A percentile compares a stretch with the other conserved stretches of the same genome.
Evolutionary conservation across 2,329 filamentous ascomycete genomes (phyloP).

Genomic region (Dactylonectria estremocensis): DNA sequence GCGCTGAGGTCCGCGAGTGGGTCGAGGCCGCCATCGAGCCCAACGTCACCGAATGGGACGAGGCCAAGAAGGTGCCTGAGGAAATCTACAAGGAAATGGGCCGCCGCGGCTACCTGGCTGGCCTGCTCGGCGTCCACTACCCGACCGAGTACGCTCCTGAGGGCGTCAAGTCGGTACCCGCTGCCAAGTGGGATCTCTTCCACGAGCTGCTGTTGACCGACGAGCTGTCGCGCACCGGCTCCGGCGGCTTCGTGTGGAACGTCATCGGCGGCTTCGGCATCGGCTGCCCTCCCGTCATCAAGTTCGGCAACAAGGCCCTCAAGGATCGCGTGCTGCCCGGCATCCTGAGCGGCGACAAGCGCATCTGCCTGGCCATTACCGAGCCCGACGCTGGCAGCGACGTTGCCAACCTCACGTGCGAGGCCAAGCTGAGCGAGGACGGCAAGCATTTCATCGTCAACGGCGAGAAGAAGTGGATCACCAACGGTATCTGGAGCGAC

Average conservation of each 20-base stretch:
- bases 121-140: slow-evolving; percentile 88
- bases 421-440: slow-evolving; percentile 94
- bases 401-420: slow-evolving; percentile 94
- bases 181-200: slow-evolving; percentile 98
- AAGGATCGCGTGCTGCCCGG: slow-evolving; percentile 90
- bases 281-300: slow-evolving; percentile 90
- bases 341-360: slow-evolving; percentile 92
- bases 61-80: slow-evolving; percentile 90
- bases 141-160: slow-evolving; percentile 81
- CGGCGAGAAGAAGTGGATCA: slow-evolving; percentile 99
- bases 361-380: slow-evolving; percentile 97
- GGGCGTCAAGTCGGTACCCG: slow-evolving; percentile 81
- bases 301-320: slow-evolving; percentile 89
- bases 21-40: slow-evolving; percentile 92
- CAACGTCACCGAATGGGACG: slow-evolving; percentile 95
- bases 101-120: slow-evolving; percentile 91
- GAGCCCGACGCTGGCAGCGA: slow-evolving; percentile 96
- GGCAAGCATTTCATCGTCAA: slow-evolving; percentile 99
- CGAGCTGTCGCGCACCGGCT: slow-evolving; percentile 89
- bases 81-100: slow-evolving; percentile 97
- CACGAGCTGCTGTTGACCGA: slow-evolving; percentile 97
- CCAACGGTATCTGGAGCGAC: slow-evolving; percentile 96
- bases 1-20: slow-evolving; percentile 93
- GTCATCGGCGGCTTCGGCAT: slow-evolving; percentile 97
- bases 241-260: slow-evolving; percentile 97